Conservation (phyloP, 164 flowering plant species). For the Tetracentron sinense region DNA sequence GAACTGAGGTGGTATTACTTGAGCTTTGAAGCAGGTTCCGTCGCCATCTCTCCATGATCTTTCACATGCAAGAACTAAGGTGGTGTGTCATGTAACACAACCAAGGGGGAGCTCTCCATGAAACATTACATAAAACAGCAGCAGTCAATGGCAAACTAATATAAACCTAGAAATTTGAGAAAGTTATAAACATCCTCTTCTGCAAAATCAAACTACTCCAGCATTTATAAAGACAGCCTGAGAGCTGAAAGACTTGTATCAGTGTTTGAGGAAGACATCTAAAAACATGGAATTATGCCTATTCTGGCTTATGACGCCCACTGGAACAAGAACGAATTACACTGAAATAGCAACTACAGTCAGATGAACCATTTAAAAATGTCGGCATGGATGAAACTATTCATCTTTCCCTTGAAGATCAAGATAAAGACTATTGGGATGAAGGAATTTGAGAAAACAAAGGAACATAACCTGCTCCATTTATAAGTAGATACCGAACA, state of each 20-base stretch:
- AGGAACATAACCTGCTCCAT: not conserved
- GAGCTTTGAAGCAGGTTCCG: too few species aligned
- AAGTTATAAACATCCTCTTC: not conserved
- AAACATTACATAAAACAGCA: too few species aligned
- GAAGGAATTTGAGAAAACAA: too few species aligned
- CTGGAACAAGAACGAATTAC: not conserved
- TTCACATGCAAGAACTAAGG: too few species aligned
- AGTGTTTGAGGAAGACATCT: not conserved
- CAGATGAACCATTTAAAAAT: not conserved
- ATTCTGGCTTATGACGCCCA: conserved; percentile 6
- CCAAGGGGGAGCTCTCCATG: too few species aligned
- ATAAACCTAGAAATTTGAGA: not conserved
- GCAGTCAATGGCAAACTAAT: too few species aligned
- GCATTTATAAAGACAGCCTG: not conserved
- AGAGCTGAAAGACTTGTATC: too few species aligned
- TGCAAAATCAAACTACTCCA: not conserved
- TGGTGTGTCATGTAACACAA: too few species aligned
- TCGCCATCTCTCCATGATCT: too few species aligned
- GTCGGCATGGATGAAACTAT: not conserved
- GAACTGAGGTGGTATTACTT: too few species aligned
- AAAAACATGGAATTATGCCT: not conserved
- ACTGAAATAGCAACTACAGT: not conserved
- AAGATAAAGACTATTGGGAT: too few species aligned
- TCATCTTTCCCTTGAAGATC: too few species aligned
- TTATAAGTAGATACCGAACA: not conserved